Evolutionary conservation across 2,329 filamentous ascomycete species (phyloP).

Genomic region (Penicillium digitatum): DNA sequence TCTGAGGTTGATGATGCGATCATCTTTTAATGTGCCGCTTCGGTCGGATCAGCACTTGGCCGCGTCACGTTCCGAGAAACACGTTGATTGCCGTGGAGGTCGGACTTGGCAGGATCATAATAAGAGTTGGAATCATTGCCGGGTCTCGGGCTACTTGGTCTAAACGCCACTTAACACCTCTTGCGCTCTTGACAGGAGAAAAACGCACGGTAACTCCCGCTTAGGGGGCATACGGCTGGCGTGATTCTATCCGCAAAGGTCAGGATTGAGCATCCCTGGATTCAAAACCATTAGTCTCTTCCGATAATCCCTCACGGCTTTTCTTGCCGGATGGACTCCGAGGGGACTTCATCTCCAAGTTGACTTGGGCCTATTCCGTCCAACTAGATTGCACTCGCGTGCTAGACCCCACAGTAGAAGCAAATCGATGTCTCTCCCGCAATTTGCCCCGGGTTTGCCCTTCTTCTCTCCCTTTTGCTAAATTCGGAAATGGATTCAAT

Average conservation of each 20-base stretch:
- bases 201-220: not conserved
- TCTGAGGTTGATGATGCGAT: not conserved
- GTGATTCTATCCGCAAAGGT: not conserved
- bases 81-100: not conserved
- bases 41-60: not conserved
- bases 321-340: not conserved
- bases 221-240: not conserved
- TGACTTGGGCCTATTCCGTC: not conserved
- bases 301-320: not conserved
- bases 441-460: not conserved
- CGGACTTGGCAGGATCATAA: not conserved
- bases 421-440: not conserved
- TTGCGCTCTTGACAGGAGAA: not conserved
- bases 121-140: not conserved
- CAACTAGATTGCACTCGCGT: not conserved
- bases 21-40: not conserved
- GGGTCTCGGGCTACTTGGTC: not conserved
- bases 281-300: not conserved
- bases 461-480: not conserved
- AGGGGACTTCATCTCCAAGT: not conserved
- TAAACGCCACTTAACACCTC: not conserved
- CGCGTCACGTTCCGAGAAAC: not conserved
- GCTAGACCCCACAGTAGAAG: not conserved
- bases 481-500: not conserved
- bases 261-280: not conserved